A percentile compares a stretch with the other conserved stretches of the same genome.
Conservation (phyloP, 2,329 filamentous ascomycete species). For the Pseudocercospora eumusae region DNA sequence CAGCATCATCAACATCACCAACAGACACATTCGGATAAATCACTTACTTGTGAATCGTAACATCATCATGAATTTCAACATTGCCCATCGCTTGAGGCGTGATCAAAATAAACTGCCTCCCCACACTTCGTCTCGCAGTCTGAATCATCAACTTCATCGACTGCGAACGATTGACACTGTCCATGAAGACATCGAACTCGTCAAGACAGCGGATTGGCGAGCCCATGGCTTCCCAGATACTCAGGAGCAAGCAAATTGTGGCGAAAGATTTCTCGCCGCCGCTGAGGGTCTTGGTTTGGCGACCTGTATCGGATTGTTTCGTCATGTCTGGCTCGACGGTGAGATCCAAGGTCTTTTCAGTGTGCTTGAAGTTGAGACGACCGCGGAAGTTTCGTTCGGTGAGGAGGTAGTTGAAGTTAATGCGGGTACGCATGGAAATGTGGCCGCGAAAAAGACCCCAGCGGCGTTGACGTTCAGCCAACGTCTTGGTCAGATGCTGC, state of each 20-base stretch:
- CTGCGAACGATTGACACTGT: constrained; percentile 89
- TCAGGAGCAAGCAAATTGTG: constrained; percentile 87
- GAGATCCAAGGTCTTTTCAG: constrained; percentile 71
- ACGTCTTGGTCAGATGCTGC: constrained; percentile 59
- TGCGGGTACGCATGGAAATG: constrained; percentile 82
- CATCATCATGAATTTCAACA: constrained; percentile 65
- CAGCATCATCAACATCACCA: constrained; percentile 41
- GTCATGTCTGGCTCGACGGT: constrained; percentile 70
- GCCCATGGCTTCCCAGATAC: constrained; percentile 98
- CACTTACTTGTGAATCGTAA: constrained; percentile 69
- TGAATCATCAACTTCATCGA: constrained; percentile 92
- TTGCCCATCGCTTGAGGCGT: constrained; percentile 79
- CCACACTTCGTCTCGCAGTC: constrained; percentile 81
- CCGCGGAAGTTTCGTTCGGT: constrained; percentile 88
- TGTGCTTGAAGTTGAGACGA: constrained; percentile 75
- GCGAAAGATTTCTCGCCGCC: constrained; percentile 98
- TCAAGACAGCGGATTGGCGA: constrained; percentile 92
- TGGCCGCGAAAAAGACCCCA: constrained; percentile 80
- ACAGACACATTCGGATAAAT: too few species aligned
- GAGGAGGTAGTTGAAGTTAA: constrained; percentile 84
- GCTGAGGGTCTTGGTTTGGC: constrained; percentile 87
- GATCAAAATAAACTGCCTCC: constrained; percentile 92
- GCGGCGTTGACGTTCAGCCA: constrained; percentile 68
- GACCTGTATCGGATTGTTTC: constrained; percentile 66
- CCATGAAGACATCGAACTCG: constrained; percentile 99